A percentile compares a stretch with the other conserved stretches of the same genome.
Evolutionary conservation across 192 early-diverging fungal genomes (phyloP).

Genomic region (Entomortierella lignicola): DNA sequence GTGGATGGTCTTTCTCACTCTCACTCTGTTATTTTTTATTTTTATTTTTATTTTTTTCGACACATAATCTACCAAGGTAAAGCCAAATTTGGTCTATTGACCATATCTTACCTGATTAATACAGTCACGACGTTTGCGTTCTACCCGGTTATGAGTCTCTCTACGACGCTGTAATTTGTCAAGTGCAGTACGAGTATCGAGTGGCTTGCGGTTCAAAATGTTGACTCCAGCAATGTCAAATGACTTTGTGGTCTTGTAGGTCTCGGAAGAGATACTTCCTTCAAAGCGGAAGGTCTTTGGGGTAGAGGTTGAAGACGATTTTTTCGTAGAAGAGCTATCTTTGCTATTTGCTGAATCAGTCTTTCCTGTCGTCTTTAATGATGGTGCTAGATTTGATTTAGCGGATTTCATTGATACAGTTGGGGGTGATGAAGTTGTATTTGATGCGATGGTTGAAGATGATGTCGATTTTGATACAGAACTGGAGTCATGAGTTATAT

Average conservation of each 20-base stretch:
- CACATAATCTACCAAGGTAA: too few relatives aligned
- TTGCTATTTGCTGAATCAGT: background rate
- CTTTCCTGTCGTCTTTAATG: constrained; percentile 5
- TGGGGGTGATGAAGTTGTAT: background rate
- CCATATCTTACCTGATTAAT: constrained; percentile 66
- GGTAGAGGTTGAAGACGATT: background rate
- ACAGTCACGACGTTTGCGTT: constrained; percentile 78
- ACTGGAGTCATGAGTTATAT: constrained; percentile 2
- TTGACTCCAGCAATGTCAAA: constrained; percentile 52
- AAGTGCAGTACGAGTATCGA: constrained; percentile 62
- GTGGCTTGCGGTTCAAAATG: constrained; percentile 41
- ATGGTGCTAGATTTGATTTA: constrained; percentile 1
- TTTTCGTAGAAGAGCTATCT: background rate
- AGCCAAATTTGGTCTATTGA: too few relatives aligned
- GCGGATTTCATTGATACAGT: background rate
- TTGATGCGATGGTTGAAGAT: background rate
- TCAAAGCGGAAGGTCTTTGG: constrained; percentile 48
- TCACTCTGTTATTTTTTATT: too few relatives aligned
- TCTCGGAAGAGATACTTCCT: constrained; percentile 45
- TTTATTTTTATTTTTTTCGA: too few relatives aligned
- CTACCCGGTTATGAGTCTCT: constrained; percentile 84
- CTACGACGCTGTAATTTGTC: constrained; percentile 78
- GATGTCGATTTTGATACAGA: constrained; percentile 9
- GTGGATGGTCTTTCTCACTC: too few relatives aligned
- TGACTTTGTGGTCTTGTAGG: constrained; percentile 49